These are phyloP conservation scores for Aspergillus glaucus DNA, from an alignment of 2,329 filamentous ascomycete genomes.

Conservation along the genomic window DNA sequence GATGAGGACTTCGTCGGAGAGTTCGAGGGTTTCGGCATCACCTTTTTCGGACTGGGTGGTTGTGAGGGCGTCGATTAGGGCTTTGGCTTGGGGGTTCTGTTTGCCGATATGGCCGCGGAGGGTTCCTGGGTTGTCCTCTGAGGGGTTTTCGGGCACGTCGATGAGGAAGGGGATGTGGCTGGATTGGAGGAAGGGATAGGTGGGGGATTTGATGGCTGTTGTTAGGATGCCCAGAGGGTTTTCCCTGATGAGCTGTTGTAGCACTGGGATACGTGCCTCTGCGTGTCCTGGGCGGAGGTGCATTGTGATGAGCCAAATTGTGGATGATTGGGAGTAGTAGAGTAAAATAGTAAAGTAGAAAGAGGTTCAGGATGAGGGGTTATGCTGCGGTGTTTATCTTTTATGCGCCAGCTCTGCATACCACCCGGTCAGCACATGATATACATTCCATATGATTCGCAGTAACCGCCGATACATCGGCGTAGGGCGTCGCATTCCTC, in stretches of 20 bases:
- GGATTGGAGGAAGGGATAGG: constrained; percentile 49
- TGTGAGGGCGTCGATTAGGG: constrained; percentile 48
- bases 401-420: background rate
- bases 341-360: too few species aligned
- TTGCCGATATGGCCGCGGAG: constrained; percentile 59
- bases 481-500: background rate
- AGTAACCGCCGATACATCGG: background rate
- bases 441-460: background rate
- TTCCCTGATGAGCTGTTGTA: constrained; percentile 52
- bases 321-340: background rate
- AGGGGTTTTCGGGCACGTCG: constrained; percentile 41
- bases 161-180: constrained; percentile 58
- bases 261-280: constrained; percentile 44
- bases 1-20: constrained; percentile 52
- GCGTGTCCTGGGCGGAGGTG: constrained; percentile 52
- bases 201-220: constrained; percentile 51
- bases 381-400: background rate
- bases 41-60: constrained; percentile 8
- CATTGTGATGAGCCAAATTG: constrained; percentile 37
- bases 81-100: constrained; percentile 58
- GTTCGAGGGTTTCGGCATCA: constrained; percentile 10
- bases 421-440: background rate
- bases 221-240: constrained; percentile 59
- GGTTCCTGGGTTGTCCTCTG: constrained; percentile 23
- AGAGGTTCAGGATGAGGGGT: background rate